Evolutionary conservation across 805 yeast species (phyloP).

Genomic region (Candida oleophila): DNA sequence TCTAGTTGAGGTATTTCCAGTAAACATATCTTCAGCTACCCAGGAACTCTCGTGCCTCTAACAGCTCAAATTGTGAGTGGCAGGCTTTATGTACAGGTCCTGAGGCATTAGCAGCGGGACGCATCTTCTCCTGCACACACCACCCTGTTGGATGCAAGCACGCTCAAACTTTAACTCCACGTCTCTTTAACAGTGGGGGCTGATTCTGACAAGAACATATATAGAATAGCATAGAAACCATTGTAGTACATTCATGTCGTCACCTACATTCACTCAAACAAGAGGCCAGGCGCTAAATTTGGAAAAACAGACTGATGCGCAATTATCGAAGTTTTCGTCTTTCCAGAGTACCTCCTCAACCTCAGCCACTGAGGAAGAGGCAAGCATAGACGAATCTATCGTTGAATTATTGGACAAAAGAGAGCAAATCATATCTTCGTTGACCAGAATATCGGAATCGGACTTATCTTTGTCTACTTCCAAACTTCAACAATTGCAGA

Average conservation of each 20-base stretch:
- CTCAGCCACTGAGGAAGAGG: slow-evolving; percentile 20
- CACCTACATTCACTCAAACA: slow-evolving; percentile 60
- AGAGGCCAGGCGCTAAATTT: slow-evolving; percentile 66
- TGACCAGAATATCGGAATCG: slow-evolving; percentile 55
- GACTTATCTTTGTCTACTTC: slow-evolving; percentile 63
- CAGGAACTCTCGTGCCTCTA: too few species aligned
- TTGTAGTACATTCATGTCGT: slow-evolving; percentile 24
- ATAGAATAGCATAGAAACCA: not conserved
- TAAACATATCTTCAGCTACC: too few species aligned
- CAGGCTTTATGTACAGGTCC: too few species aligned
- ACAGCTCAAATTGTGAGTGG: too few species aligned
- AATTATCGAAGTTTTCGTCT: slow-evolving; percentile 41
- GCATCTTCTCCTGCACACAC: not conserved
- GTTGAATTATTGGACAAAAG: slow-evolving; percentile 34
- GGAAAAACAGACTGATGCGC: slow-evolving; percentile 68
- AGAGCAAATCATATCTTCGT: slow-evolving; percentile 50
- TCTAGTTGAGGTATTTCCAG: too few species aligned
- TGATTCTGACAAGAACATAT: too few species aligned
- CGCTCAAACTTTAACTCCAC: not conserved
- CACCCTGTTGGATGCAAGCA: too few species aligned
- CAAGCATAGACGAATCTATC: slow-evolving; percentile 23
- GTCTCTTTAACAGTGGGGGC: not conserved
- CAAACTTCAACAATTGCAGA: slow-evolving; percentile 73
- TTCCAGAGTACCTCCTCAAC: slow-evolving; percentile 25
- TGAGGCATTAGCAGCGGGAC: too few species aligned